A percentile compares a stretch with the other conserved stretches of the same genome.
phyloP scores from a whole-genome alignment of 306 rosid species.

The Quercus ilex region DNA sequence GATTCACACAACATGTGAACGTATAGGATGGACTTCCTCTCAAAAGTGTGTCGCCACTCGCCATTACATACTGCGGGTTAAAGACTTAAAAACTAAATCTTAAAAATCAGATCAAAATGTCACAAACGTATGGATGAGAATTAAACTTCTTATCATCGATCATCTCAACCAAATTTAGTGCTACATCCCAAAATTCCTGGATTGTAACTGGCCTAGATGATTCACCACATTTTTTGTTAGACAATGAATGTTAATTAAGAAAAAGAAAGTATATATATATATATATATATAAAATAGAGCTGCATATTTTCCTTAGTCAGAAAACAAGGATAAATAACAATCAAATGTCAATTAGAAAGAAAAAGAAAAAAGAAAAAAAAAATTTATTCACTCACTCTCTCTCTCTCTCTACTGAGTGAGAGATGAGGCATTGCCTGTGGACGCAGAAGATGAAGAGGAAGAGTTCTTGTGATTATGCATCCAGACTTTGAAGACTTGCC shows the following conservation, averaged over 20 bases:
- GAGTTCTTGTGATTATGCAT: slow-evolving; percentile 84
- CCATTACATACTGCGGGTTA: background rate
- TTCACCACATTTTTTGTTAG: background rate
- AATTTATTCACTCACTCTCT: background rate
- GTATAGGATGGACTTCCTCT: background rate
- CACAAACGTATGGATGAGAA: background rate
- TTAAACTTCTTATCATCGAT: too few relatives aligned
- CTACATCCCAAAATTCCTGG: background rate
- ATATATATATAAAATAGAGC: background rate
- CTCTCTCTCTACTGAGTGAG: slow-evolving; percentile 40
- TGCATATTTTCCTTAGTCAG: background rate
- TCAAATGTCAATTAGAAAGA: background rate
- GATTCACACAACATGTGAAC: too few relatives aligned
- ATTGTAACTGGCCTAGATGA: background rate
- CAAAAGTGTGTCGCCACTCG: background rate
- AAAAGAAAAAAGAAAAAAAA: background rate
- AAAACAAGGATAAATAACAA: slow-evolving; percentile 21
- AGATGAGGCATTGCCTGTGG: slow-evolving; percentile 58
- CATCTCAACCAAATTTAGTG: background rate
- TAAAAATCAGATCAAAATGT: background rate
- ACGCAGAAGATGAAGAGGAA: slow-evolving; percentile 42
- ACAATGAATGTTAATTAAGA: background rate
- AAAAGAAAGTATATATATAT: background rate
- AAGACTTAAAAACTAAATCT: background rate
- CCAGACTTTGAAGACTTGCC: slow-evolving; percentile 88